Conservation (phyloP, 768 basidiomycete species). For the Hygrophorus pudorinus region DNA sequence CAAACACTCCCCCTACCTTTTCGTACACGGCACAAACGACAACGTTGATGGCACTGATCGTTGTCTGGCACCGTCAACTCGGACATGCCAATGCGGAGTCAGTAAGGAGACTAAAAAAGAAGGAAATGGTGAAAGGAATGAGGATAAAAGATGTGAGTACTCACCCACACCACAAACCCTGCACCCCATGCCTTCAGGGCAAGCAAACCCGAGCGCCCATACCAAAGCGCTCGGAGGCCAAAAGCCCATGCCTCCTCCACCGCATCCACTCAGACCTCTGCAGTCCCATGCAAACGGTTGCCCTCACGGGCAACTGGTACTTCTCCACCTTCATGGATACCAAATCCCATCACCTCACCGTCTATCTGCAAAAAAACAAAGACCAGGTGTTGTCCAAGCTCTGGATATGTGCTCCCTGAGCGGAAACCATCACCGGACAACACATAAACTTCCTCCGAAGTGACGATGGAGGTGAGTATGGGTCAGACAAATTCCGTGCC, state of each 20-base stretch:
- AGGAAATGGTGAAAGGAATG: too few species aligned
- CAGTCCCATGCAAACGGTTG: conserved; percentile 13
- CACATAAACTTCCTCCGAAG: not conserved
- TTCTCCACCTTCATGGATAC: conserved; percentile 13
- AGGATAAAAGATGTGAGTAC: too few species aligned
- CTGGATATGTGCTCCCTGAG: conserved; percentile 2
- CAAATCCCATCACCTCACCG: not conserved
- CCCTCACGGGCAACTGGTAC: conserved; percentile 8
- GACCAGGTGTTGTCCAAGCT: too few species aligned
- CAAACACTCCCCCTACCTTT: too few species aligned
- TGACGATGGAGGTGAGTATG: conserved; percentile 4
- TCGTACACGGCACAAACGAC: too few species aligned
- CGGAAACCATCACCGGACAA: not conserved
- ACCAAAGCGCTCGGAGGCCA: not conserved
- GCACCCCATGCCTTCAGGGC: too few species aligned
- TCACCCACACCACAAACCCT: too few species aligned
- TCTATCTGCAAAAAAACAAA: not conserved
- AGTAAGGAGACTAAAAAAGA: too few species aligned
- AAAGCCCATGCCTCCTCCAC: not conserved
- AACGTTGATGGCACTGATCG: too few species aligned
- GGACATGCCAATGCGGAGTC: too few species aligned
- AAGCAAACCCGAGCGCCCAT: too few species aligned
- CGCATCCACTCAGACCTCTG: conserved; percentile 18
- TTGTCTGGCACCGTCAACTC: too few species aligned
- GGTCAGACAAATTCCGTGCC: conserved; percentile 11